Evolutionary conservation across 1,284 basidiomycete species (phyloP), one percentile per base, ranked within the genome.

Genomic region (Puccinia coronata): DNA sequence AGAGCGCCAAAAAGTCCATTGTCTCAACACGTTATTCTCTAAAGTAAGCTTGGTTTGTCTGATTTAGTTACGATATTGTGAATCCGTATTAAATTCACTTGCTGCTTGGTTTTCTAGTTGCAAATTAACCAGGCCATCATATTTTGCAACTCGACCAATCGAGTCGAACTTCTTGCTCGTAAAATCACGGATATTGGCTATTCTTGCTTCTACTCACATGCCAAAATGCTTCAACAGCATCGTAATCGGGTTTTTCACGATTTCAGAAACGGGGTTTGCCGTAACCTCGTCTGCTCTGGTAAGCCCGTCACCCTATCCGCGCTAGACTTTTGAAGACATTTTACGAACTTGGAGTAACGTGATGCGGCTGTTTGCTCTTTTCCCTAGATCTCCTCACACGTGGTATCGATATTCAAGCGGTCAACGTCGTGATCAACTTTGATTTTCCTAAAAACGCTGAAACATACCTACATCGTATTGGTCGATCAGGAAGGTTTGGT

Each of bases 71-170:
- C 51, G 23, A 69, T 51, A 51, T 80, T 69, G 55, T 12, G 65
- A 77, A 34, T 80, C 51, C 49, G 77, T n/a, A 59, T 65, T 61
- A 5, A 23, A 43, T 57, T 28, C 8, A 83, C 34, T 23, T 49
- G 31, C 47, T 41, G 63, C 28, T 47, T 28, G 28, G 2, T 9
- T 18, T 80, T n/a, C n/a, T 86, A 96, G 93, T 91, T 98, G 76
- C 96, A 98, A 93, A 98, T 98, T 90, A 98, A 98, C 88, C 96
- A 98, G 88, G 97, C 95, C 82, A 98, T 98, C 88, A 98, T 98
- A 86, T 98, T 98, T 88, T 98, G 96, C 88, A 98, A 98, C 89
- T 98, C 96, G 82, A 99, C 96, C 85, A 98, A 98, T 89, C 95
- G 96, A 83, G 96, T 99, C 88, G 96, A 99, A 88, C 92, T 99